phyloP scores from a whole-genome alignment of 345 rosid species.

The Aegle marmelos region DNA sequence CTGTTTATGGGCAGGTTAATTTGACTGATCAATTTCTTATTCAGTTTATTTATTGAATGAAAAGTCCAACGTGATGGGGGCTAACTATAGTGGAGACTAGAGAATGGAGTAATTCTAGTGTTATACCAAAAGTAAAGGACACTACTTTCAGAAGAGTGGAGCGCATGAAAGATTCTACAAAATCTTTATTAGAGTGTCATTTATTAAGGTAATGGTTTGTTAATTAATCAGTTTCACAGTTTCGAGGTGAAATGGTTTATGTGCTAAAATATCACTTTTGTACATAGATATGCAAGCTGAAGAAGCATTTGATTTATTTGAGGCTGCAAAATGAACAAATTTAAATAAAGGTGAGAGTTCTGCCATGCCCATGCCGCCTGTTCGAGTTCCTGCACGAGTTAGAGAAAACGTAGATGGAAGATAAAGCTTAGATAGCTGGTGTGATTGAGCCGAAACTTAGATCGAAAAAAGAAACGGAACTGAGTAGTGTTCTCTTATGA shows the following conservation, averaged over 20 bases:
- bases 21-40: too few species aligned
- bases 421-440: constrained; percentile 90
- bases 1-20: too few species aligned
- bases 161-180: constrained; percentile 37
- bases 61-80: constrained; percentile 75
- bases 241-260: not conserved
- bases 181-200: constrained; percentile 83
- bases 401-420: constrained; percentile 86
- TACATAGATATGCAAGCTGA: constrained; percentile 76
- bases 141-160: constrained; percentile 57
- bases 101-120: constrained; percentile 48
- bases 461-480: constrained; percentile 75
- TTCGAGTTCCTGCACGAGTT: constrained; percentile 72
- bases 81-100: constrained; percentile 50
- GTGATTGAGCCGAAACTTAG: constrained; percentile 88
- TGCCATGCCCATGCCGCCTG: constrained; percentile 34
- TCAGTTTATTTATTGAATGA: too few species aligned
- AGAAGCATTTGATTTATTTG: constrained; percentile 79
- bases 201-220: constrained; percentile 62
- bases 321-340: constrained; percentile 46
- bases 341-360: constrained; percentile 46
- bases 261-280: not conserved
- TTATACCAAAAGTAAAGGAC: constrained; percentile 85
- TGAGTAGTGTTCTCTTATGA: too few species aligned
- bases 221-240: too few species aligned